Evolutionary conservation across 768 basidiomycete genomes (phyloP).

Genomic region (Lentinula raphanica): DNA sequence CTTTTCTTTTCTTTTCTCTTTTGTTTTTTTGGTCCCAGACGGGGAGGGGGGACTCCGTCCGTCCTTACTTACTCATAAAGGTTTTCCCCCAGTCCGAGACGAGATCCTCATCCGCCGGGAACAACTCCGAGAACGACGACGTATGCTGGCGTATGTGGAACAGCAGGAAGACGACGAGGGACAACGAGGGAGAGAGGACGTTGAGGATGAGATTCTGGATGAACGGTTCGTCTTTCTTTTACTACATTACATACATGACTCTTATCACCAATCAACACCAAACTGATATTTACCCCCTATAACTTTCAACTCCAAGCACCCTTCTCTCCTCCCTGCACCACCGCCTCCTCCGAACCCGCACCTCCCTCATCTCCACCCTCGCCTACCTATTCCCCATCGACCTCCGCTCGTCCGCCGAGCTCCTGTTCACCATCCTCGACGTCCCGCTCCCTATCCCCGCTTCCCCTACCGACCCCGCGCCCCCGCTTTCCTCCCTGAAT

Average conservation of each 20-base stretch:
- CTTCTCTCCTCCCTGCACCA: too few species aligned
- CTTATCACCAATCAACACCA: slow-evolving; percentile 19
- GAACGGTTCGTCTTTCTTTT: slow-evolving; percentile 29
- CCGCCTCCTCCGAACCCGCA: too few species aligned
- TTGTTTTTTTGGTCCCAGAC: neutral
- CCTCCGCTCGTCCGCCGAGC: slow-evolving; percentile 71
- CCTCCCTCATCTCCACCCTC: slow-evolving; percentile 63
- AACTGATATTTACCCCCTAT: slow-evolving; percentile 44
- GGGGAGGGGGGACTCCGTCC: too few species aligned
- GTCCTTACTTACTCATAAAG: too few species aligned
- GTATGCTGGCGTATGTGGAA: slow-evolving; percentile 38
- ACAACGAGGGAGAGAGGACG: slow-evolving; percentile 16
- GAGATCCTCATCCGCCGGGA: slow-evolving; percentile 39
- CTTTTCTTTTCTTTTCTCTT: too few species aligned
- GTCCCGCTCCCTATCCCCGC: slow-evolving; percentile 90
- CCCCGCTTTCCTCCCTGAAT: slow-evolving; percentile 64
- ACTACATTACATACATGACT: slow-evolving; percentile 5
- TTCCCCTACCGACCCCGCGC: slow-evolving; percentile 70
- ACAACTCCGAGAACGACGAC: slow-evolving; percentile 40
- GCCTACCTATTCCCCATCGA: slow-evolving; percentile 86
- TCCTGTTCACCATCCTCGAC: slow-evolving; percentile 84
- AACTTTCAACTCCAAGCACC: too few species aligned
- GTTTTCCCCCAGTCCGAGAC: slow-evolving; percentile 40
- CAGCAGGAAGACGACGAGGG: slow-evolving; percentile 33
- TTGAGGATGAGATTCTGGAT: slow-evolving; percentile 28